Evolutionary conservation across 2,329 filamentous ascomycete genomes (phyloP).

Genomic region (Trichoderma gracile): DNA sequence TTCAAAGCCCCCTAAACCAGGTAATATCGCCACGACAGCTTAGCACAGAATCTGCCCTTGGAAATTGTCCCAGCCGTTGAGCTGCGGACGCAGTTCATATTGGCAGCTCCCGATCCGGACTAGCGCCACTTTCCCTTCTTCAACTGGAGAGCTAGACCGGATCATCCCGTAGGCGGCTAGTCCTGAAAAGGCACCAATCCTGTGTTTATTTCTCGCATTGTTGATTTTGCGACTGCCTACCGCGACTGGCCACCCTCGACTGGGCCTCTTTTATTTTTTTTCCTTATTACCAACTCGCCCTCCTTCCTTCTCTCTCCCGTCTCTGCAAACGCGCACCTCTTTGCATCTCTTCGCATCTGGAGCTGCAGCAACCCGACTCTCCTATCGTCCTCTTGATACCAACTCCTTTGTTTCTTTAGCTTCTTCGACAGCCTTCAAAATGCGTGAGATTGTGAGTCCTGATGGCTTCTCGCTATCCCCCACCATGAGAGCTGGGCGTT

Average conservation of each 20-base stretch:
- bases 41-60: constrained; percentile 21
- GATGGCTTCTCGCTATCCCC: not conserved
- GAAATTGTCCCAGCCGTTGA: constrained; percentile 19
- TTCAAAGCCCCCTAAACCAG: constrained; percentile 22
- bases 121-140: constrained; percentile 5
- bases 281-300: constrained; percentile 23
- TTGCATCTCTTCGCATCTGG: constrained; percentile 16
- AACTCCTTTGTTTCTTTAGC: constrained; percentile 9
- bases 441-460: constrained; percentile 28
- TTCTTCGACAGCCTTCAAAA: constrained; percentile 21
- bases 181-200: constrained; percentile 1
- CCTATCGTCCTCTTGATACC: constrained; percentile 18
- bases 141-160: constrained; percentile 21
- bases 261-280: constrained; percentile 17
- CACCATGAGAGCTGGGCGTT: constrained; percentile 5
- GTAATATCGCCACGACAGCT: not conserved
- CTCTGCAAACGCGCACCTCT: constrained; percentile 10
- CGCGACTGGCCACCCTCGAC: constrained; percentile 21
- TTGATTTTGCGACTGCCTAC: constrained; percentile 26
- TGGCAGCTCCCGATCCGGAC: constrained; percentile 21
- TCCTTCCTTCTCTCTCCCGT: constrained; percentile 6
- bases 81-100: constrained; percentile 9
- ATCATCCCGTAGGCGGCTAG: constrained; percentile 22
- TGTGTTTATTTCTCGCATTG: constrained; percentile 6
- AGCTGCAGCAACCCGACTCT: constrained; percentile 20